Evolutionary conservation across 371 early-diverging fungal genomes (phyloP).

Genomic region (Mortierella sp.): DNA sequence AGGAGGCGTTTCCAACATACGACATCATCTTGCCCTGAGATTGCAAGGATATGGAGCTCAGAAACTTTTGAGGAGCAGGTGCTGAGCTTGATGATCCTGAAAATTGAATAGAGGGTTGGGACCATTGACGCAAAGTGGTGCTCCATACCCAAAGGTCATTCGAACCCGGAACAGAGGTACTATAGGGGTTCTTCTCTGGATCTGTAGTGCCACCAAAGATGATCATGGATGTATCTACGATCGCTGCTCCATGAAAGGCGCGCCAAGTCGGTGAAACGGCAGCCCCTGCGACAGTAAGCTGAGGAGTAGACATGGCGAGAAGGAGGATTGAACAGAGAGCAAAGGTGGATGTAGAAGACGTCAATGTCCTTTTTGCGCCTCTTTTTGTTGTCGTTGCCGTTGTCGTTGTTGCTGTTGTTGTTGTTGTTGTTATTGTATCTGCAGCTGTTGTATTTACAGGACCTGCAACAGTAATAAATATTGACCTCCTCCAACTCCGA

Average conservation of each 20-base stretch:
- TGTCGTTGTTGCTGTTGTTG: constrained; percentile 2
- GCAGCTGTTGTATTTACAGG: background rate
- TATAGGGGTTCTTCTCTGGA: constrained; percentile 23
- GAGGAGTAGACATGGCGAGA: background rate
- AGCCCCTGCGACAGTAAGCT: constrained; percentile 6
- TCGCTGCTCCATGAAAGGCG: constrained; percentile 52
- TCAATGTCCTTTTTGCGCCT: background rate
- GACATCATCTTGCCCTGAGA: constrained; percentile 55
- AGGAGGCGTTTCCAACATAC: constrained; percentile 36
- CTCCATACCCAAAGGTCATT: constrained; percentile 48
- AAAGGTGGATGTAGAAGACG: background rate
- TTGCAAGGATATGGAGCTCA: constrained; percentile 29
- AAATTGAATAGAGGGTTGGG: constrained; percentile 33
- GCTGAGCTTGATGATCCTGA: constrained; percentile 12
- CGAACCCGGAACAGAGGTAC: constrained; percentile 29
- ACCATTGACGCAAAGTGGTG: constrained; percentile 39
- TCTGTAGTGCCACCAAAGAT: constrained; percentile 53
- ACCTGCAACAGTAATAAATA: background rate
- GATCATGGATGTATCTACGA: constrained; percentile 47
- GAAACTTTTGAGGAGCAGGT: constrained; percentile 49
- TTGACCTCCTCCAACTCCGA: constrained; percentile 10
- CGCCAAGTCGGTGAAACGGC: constrained; percentile 44
- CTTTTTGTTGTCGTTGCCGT: constrained; percentile 3
- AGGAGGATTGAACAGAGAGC: background rate
- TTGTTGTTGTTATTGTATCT: background rate